Base-by-base conservation (phyloP, 192 early-diverging fungal genomes). In the Backusella liffmaniae region DNA sequence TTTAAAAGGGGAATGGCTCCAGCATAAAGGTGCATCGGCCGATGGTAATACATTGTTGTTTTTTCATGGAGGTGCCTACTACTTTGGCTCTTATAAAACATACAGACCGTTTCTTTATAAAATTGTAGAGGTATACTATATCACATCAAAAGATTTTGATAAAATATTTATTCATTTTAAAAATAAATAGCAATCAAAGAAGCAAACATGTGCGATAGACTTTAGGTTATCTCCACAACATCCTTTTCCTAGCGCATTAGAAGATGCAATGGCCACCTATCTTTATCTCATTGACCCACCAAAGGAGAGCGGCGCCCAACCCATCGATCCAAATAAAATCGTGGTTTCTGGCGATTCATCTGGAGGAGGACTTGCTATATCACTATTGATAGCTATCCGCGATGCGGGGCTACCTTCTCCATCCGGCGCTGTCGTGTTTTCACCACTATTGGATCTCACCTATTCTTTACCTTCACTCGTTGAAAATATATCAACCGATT, bases 191-290 rank as follows among this genome's bases (percentile, higher is more conserved):
- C 30, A 73, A 13, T 74, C 73, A 35, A 72, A 74, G 2, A 72
- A 41, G 8, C 44, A 46, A 23, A 46, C 53, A 21, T 77, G 73
- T 39, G 3, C 75, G 18, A 74, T 94, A 30, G 88, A 91, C 71
- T 97, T 97, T 81, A 83, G 97, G 9, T 77, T 97, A 26, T 90
- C 95, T 0, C 96, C 96, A 0, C 88, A 93, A 71, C 77, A 88
- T 35, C 88, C 90, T 16, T 98, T 95, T 77, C 96, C 96, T 4
- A 80, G 89, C 66, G 94, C 92, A 32, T 72, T 98, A 13, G 87
- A 93, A 39, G 97, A 98, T 83, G 89, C 92, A 41, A 71, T 96
- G 37, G 85, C 91, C 35, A 88, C 93, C 0, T 97, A 95, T 79
- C 69, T 88, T 5, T 90, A 87, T 66, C 83, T 97, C 3, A 75